Conservation (phyloP, 352 stramenopile species). For the Pythium phragmitis region DNA sequence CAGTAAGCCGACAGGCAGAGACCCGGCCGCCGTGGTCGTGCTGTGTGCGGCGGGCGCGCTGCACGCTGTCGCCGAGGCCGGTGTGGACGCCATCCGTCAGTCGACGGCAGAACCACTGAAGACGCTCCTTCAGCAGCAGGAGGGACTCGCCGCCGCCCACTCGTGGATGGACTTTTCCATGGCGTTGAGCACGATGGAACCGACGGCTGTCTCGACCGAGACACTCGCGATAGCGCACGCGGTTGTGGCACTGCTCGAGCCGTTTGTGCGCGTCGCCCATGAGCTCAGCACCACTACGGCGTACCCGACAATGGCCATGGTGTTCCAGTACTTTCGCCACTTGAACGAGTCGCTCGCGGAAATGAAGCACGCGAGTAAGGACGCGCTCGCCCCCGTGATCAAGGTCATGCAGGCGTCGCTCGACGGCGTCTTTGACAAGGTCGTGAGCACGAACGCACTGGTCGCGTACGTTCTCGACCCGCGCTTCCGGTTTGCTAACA, state of each 20-base stretch:
- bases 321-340: slow-evolving; percentile 24
- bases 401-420: slow-evolving; percentile 15
- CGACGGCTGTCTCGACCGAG: not conserved
- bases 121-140: not conserved
- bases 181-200: not conserved
- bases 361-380: not conserved
- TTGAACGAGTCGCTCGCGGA: slow-evolving; percentile 12
- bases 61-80: not conserved
- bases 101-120: not conserved
- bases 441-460: slow-evolving; percentile 10
- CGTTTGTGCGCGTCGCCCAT: slow-evolving; percentile 17
- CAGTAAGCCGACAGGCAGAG: not conserved
- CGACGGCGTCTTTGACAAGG: not conserved
- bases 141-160: not conserved
- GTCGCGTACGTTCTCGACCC: slow-evolving; percentile 22
- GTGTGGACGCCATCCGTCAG: not conserved
- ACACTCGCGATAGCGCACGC: slow-evolving; percentile 1
- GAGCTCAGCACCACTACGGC: slow-evolving; percentile 8
- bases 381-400: not conserved
- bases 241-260: slow-evolving; percentile 3
- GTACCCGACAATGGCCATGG: slow-evolving; percentile 22
- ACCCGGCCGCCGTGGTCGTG: not conserved
- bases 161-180: slow-evolving; percentile 8
- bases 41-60: slow-evolving; percentile 15
- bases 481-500: slow-evolving; percentile 12